These are phyloP conservation scores for Athelia sp. DNA, from an alignment of 1,284 basidiomycete genomes.

Conservation along the genomic window DNA sequence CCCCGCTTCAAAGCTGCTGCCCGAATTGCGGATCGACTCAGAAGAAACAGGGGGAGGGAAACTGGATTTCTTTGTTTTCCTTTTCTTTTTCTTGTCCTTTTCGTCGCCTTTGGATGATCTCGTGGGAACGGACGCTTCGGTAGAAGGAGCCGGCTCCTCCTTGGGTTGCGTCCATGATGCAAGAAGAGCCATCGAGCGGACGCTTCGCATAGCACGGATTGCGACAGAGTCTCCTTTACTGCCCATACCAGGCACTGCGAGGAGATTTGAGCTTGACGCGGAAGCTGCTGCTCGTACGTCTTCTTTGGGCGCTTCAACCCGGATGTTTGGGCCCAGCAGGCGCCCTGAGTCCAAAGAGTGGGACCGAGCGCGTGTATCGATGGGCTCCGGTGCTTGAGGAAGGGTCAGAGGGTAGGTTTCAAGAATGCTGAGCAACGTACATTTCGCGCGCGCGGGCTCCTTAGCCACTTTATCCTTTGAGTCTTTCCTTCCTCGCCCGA, in stretches of 20 bases:
- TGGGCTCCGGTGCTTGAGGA: conserved; percentile 12
- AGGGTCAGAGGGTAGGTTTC: conserved; percentile 3
- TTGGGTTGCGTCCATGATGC: conserved; percentile 64
- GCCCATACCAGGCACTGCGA: conserved; percentile 8
- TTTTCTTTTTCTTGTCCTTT: conserved; percentile 29
- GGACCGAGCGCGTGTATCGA: conserved; percentile 41
- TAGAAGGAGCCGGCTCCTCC: conserved; percentile 21
- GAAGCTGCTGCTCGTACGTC: conserved; percentile 14
- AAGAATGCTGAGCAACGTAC: conserved; percentile 27
- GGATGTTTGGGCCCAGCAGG: conserved; percentile 31
- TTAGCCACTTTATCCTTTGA: conserved; percentile 56
- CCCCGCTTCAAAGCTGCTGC: conserved; percentile 63
- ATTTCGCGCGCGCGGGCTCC: conserved; percentile 41
- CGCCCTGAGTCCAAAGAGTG: conserved; percentile 61
- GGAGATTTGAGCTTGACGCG: too few species aligned
- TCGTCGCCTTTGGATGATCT: conserved; percentile 20
- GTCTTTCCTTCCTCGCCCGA: conserved; percentile 65
- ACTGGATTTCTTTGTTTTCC: conserved; percentile 22
- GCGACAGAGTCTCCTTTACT: conserved; percentile 53
- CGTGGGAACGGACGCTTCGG: conserved; percentile 1
- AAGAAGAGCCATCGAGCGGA: conserved; percentile 65
- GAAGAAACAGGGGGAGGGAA: too few species aligned
- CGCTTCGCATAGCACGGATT: conserved; percentile 60
- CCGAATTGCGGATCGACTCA: conserved; percentile 24
- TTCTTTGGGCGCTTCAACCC: conserved; percentile 14